Evolutionary conservation across 148 eudicot genomes (phyloP).

Genomic region (Cornus suecica): DNA sequence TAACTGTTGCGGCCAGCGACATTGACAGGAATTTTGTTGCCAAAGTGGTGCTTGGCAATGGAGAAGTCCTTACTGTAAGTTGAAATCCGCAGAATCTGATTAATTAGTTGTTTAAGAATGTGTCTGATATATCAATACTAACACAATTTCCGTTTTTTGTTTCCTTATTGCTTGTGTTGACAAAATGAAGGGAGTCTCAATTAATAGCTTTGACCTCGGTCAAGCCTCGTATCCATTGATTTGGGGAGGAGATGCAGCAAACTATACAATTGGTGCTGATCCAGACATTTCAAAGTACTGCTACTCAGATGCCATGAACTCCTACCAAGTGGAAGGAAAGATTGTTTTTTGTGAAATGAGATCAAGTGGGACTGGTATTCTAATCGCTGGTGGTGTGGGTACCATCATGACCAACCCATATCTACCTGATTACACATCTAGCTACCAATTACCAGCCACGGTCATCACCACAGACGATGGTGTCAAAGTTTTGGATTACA

Average conservation of each 20-base stretch:
- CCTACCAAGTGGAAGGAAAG: neutral
- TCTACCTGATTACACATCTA: neutral
- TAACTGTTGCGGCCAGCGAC: conserved; percentile 9
- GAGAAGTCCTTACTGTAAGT: neutral
- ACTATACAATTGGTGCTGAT: neutral
- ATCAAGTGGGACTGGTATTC: neutral
- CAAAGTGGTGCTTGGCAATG: conserved; percentile 6
- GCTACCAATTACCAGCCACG: conserved; percentile 4
- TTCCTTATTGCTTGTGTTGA: neutral
- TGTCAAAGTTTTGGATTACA: neutral
- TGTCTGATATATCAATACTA: neutral
- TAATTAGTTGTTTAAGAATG: neutral
- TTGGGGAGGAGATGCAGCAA: conserved; percentile 11
- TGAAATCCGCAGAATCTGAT: neutral
- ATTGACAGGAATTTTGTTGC: conserved; percentile 11
- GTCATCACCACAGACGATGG: neutral
- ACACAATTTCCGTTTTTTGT: neutral
- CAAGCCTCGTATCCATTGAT: neutral
- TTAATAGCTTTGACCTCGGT: conserved; percentile 10
- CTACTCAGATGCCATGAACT: neutral
- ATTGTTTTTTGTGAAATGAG: neutral
- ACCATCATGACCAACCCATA: neutral
- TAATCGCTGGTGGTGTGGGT: neutral
- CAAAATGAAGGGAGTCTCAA: neutral
- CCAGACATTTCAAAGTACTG: neutral